These are phyloP conservation scores for Echites panduratus DNA, from an alignment of 257 asterid genomes.

Conservation along the genomic window DNA sequence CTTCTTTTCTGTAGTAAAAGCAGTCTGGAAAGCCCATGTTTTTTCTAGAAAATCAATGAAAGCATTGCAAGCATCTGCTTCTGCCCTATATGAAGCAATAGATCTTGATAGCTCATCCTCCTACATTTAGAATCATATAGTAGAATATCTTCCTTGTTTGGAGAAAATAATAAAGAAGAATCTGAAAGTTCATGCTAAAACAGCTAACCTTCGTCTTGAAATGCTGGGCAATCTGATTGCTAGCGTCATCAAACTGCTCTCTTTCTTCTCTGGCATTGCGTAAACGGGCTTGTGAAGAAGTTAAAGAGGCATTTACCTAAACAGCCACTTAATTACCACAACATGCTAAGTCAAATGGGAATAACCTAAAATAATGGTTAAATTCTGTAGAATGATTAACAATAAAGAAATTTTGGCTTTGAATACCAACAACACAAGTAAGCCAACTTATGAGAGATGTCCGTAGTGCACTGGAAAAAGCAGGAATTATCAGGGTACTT, in stretches of 20 bases:
- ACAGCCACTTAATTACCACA: conserved; percentile 26
- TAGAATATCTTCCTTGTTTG: background rate
- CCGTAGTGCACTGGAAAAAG: background rate
- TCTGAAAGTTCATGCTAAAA: background rate
- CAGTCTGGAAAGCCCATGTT: conserved; percentile 53
- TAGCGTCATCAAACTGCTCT: conserved; percentile 88
- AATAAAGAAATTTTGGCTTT: background rate
- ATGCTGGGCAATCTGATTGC: conserved; percentile 66
- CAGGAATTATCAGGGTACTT: conserved; percentile 4
- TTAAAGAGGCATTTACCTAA: conserved; percentile 61
- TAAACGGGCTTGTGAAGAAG: conserved; percentile 60
- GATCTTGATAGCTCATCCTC: conserved; percentile 80
- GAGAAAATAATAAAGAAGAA: conserved; percentile 1
- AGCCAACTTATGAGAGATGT: background rate
- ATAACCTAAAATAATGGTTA: background rate
- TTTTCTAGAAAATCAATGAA: conserved; percentile 62
- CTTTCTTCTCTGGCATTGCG: conserved; percentile 82
- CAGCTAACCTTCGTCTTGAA: conserved; percentile 60
- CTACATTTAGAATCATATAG: conserved; percentile 33
- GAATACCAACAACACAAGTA: background rate
- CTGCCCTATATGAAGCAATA: conserved; percentile 63
- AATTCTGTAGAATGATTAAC: background rate
- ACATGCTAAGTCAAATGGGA: conserved; percentile 1
- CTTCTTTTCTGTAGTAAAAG: conserved; percentile 39
- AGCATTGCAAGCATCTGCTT: conserved; percentile 76